Evolutionary conservation across 1,139 yeast genomes (phyloP), one percentile per base, ranked within the genome.

Genomic region (Tardiomyces depauwii): DNA sequence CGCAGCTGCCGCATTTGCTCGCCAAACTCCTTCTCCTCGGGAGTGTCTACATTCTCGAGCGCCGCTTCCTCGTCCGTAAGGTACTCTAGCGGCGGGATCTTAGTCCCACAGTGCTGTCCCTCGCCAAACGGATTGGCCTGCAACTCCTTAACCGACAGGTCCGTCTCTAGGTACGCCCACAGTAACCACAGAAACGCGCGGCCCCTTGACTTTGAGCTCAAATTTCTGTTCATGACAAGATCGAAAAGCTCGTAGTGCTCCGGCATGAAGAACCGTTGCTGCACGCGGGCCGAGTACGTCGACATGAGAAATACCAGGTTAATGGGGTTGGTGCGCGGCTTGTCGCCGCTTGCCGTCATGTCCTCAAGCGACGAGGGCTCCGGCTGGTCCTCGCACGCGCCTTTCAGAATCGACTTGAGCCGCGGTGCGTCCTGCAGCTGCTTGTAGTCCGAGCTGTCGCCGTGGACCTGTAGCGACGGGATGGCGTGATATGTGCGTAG

Each of bases 341-440:
- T 65, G 3, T 58, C 54, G 12, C 55, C 53, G 16, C 53, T 54
- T 2, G 54, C 53, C 18, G 52, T 52, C 44, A 82, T 64, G 25
- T 74, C 78, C 30, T 74, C 72, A 41, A 84, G 60, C 2, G 74
- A 68, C 42, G 71, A 65, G 1, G 78, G 76, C 46, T 74, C 78
- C 16, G 72, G 70, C 9, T 79, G 72, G 45, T 69, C 77, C 50
- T 77, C 82, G 53, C 86, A 78, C 13, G 76, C 74, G 13, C 95
- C 93, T 64, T 89, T 89, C 54, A 91, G 66, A 19, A 91, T 89
- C 0, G 94, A 82, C 62, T 91, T 91, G 52, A 91, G 73, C 47
- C 97, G 70, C 6, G 97, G 97, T 0, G 97, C 93, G 62, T 91
- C 98, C 64, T 91, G 97, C 41, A 91, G 70, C 47, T 88, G 93